Conservation (phyloP, 2,329 filamentous ascomycete genomes). For the Aspergillus sp. region DNA sequence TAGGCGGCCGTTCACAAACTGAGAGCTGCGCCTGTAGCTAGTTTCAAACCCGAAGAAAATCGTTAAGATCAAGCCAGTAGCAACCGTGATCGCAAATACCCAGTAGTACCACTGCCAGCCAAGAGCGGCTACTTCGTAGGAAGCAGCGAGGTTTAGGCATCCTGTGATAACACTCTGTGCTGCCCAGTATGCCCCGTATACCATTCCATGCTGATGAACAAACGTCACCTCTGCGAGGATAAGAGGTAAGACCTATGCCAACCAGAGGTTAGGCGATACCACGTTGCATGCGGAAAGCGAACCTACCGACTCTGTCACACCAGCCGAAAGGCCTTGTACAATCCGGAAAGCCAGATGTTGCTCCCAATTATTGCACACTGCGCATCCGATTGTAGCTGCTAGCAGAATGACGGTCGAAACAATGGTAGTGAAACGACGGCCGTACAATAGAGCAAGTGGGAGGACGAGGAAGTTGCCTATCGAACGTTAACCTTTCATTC, state of each 20-base stretch:
- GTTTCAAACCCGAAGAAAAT: conserved; percentile 45
- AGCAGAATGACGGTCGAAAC: conserved; percentile 32
- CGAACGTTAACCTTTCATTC: neutral
- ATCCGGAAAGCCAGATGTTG: conserved; percentile 41
- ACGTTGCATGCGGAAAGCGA: neutral
- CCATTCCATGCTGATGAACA: conserved; percentile 38
- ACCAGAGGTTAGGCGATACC: neutral
- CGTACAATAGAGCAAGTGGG: conserved; percentile 40
- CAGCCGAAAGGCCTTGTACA: conserved; percentile 39
- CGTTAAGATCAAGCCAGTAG: conserved; percentile 37
- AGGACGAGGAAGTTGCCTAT: conserved; percentile 39
- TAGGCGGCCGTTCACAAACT: conserved; percentile 35
- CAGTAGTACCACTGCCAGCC: conserved; percentile 47
- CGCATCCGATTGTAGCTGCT: conserved; percentile 35
- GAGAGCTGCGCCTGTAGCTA: conserved; percentile 35
- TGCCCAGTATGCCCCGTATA: conserved; percentile 43
- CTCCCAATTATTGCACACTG: conserved; percentile 32
- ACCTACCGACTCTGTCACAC: conserved; percentile 38
- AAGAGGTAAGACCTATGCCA: conserved; percentile 34
- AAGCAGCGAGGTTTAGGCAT: conserved; percentile 34
- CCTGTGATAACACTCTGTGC: conserved; percentile 37
- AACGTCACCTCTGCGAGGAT: conserved; percentile 44
- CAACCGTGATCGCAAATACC: conserved; percentile 39
- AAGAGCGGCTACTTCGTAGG: conserved; percentile 36
- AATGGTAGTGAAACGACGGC: conserved; percentile 39